Conservation (phyloP, 2,329 filamentous ascomycete genomes). For the Davidsoniella neocaledoniae region DNA sequence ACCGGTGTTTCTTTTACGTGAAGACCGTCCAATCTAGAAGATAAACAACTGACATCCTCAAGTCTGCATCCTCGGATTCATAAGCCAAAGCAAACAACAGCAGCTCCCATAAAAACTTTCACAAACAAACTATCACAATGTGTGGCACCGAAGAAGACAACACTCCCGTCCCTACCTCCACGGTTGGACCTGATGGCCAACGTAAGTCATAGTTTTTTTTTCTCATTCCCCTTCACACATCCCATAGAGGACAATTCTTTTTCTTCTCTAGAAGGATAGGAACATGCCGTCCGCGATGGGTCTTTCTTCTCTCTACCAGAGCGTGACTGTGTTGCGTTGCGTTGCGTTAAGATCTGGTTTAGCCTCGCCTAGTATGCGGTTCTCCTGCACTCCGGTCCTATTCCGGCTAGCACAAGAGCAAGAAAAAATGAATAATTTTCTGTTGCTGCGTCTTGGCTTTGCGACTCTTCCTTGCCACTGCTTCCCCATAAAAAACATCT, state of each 20-base stretch:
- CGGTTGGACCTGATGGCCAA: slow-evolving; percentile 2
- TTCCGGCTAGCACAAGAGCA: slow-evolving; percentile 6
- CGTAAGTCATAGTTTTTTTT: slow-evolving; percentile 6
- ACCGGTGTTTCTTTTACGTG: neutral
- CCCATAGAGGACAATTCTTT: too few species aligned
- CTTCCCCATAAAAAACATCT: slow-evolving; percentile 6
- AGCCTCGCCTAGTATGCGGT: too few species aligned
- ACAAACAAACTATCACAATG: slow-evolving; percentile 4
- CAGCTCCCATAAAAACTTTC: neutral
- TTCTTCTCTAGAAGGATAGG: too few species aligned
- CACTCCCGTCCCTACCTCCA: slow-evolving; percentile 3
- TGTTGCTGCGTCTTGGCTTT: neutral
- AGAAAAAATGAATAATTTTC: neutral
- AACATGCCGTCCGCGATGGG: neutral
- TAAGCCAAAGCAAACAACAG: neutral
- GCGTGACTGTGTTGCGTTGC: neutral
- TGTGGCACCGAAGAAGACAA: slow-evolving; percentile 12
- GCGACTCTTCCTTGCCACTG: slow-evolving; percentile 7
- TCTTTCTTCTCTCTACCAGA: neutral
- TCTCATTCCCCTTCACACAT: too few species aligned
- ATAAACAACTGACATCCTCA: too few species aligned
- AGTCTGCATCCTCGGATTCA: too few species aligned
- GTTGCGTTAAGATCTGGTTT: neutral
- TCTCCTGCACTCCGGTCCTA: slow-evolving; percentile 7
- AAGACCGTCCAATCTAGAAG: too few species aligned